These are phyloP conservation scores for Salix suchowensis DNA, from an alignment of 345 rosid genomes.

Conservation along the genomic window DNA sequence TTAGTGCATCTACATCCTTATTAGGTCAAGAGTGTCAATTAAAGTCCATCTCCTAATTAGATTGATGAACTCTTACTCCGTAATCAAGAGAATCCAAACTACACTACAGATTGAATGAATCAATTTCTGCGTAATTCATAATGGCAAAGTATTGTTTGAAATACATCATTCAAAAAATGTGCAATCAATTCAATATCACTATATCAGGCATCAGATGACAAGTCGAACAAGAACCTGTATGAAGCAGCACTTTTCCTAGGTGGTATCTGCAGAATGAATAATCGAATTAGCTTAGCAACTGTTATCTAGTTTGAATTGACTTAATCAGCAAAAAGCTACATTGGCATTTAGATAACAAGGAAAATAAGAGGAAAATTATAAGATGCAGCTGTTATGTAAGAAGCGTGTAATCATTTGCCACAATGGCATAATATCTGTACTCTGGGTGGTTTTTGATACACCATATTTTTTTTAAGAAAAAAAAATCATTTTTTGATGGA, in stretches of 20 bases:
- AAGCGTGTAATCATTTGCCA: background rate
- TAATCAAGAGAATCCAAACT: background rate
- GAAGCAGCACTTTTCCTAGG: constrained; percentile 95
- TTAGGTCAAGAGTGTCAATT: background rate
- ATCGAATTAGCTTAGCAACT: constrained; percentile 12
- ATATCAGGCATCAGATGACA: background rate
- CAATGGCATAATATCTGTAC: background rate
- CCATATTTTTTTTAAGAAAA: background rate
- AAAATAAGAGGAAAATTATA: background rate
- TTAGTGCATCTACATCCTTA: background rate
- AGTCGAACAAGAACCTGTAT: constrained; percentile 61
- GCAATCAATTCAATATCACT: background rate
- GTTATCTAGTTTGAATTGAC: background rate
- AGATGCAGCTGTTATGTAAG: background rate
- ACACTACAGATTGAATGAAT: background rate
- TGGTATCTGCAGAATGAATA: constrained; percentile 79
- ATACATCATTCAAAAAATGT: background rate
- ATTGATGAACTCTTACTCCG: background rate
- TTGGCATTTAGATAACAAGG: background rate
- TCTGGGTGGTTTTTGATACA: background rate
- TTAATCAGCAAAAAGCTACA: background rate
- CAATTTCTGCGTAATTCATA: background rate
- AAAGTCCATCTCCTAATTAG: background rate
- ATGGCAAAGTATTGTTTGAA: background rate
- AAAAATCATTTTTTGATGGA: background rate